These are phyloP conservation scores for Cylindrotheca closterium DNA, from an alignment of 108 stramenopile genomes.

Conservation along the genomic window DNA sequence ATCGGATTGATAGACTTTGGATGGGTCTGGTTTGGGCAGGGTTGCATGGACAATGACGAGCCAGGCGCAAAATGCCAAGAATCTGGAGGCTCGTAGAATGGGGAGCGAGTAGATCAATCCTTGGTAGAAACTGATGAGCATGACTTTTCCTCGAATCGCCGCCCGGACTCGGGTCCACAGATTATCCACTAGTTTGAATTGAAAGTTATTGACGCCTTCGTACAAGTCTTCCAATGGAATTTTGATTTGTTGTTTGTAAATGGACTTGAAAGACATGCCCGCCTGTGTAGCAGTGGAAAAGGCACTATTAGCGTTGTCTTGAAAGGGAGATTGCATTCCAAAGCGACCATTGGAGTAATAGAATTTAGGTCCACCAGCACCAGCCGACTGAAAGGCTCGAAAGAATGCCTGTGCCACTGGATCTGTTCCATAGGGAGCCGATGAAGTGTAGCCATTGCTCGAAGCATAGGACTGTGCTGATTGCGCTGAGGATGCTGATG, in stretches of 20 bases:
- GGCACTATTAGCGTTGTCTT: neutral
- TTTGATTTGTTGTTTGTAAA: conserved; percentile 60
- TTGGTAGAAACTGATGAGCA: conserved; percentile 34
- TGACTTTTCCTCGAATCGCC: conserved; percentile 54
- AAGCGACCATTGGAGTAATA: conserved; percentile 10
- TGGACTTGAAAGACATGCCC: conserved; percentile 35
- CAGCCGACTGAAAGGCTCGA: conserved; percentile 11
- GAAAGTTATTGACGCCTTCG: conserved; percentile 28
- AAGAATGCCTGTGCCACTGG: conserved; percentile 22
- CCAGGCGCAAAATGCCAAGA: conserved; percentile 36
- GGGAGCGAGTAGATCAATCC: conserved; percentile 35
- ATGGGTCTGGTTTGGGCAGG: conserved; percentile 43
- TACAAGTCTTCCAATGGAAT: conserved; percentile 64
- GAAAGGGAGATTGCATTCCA: conserved; percentile 19
- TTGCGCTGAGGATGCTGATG: neutral
- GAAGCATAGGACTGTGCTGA: conserved; percentile 1
- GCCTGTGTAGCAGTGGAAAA: neutral
- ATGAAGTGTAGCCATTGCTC: neutral
- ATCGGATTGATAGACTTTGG: conserved; percentile 20
- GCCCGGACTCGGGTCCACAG: conserved; percentile 37
- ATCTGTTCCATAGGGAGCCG: conserved; percentile 12
- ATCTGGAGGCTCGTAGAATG: conserved; percentile 42
- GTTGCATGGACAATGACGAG: conserved; percentile 42
- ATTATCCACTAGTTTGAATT: conserved; percentile 44
- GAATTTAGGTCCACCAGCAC: conserved; percentile 5